A percentile compares a stretch with the other conserved stretches of the same genome.
phyloP scores from a whole-genome alignment of 306 rosid genomes.

The Fragaria ananassa region DNA sequence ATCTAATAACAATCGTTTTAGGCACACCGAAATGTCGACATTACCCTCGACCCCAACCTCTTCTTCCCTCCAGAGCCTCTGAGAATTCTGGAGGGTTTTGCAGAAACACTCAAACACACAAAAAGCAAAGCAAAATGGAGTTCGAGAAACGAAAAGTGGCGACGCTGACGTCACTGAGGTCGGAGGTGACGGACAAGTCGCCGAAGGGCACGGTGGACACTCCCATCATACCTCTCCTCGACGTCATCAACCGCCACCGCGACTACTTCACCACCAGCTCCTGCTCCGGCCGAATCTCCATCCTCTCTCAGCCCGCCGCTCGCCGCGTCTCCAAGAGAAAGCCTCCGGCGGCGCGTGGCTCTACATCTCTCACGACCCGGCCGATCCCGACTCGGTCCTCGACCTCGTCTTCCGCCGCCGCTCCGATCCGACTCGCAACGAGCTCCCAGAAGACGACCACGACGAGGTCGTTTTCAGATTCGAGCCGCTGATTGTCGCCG shows the following conservation, averaged over 20 bases:
- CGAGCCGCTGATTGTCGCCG: conserved; percentile 84
- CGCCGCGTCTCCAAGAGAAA: conserved; percentile 43
- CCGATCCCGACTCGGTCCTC: conserved; percentile 58
- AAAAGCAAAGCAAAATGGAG: conserved; percentile 34
- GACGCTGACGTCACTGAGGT: conserved; percentile 53
- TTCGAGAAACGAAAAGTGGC: conserved; percentile 78
- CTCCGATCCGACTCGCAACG: conserved; percentile 30
- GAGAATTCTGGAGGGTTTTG: not conserved
- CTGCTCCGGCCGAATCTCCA: conserved; percentile 87
- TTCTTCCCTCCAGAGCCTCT: not conserved
- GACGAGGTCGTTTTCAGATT: conserved; percentile 77
- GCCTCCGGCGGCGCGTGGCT: conserved; percentile 88
- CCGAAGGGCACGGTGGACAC: conserved; percentile 76
- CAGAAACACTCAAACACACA: not conserved
- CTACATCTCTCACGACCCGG: conserved; percentile 69
- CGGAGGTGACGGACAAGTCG: conserved; percentile 65
- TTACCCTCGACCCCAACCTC: not conserved
- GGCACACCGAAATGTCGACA: not conserved
- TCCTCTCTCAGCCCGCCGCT: conserved; percentile 63
- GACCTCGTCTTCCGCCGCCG: conserved; percentile 52
- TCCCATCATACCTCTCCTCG: conserved; percentile 72
- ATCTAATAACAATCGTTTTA: too few species aligned
- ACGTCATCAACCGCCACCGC: conserved; percentile 60
- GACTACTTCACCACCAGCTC: conserved; percentile 88
- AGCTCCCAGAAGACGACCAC: conserved; percentile 15